phyloP scores from a whole-genome alignment of 2,329 filamentous ascomycete genomes.

The Metarhizium anisopliae region DNA sequence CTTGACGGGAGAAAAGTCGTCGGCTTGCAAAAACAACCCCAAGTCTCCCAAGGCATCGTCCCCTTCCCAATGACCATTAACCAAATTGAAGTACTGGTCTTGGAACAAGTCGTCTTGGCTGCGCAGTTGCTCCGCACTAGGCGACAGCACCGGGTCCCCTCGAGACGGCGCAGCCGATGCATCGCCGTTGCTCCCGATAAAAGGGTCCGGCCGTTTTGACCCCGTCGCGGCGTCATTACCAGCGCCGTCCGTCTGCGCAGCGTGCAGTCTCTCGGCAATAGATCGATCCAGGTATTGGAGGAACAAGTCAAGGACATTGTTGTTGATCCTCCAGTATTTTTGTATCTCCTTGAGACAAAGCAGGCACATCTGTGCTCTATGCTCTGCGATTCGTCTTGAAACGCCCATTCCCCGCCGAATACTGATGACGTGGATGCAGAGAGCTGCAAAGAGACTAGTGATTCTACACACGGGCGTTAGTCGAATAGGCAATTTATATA shows the following conservation, averaged over 20 bases:
- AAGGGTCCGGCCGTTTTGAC: conserved; percentile 2
- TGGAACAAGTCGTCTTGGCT: conserved; percentile 19
- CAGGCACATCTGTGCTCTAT: conserved; percentile 28
- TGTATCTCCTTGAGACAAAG: conserved; percentile 28
- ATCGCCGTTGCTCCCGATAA: background rate
- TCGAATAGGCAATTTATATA: background rate
- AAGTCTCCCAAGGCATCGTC: conserved; percentile 26
- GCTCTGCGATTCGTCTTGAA: conserved; percentile 24
- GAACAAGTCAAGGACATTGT: conserved; percentile 28
- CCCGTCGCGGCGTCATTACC: conserved; percentile 1
- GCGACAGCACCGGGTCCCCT: conserved; percentile 1
- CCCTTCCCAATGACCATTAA: conserved; percentile 26
- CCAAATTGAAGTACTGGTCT: conserved; percentile 26
- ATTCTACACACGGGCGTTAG: conserved; percentile 17
- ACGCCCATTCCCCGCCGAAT: conserved; percentile 24
- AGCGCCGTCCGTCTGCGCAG: conserved; percentile 8
- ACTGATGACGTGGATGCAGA: conserved; percentile 28
- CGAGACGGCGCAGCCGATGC: background rate
- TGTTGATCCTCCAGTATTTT: conserved; percentile 32
- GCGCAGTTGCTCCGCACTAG: conserved; percentile 8
- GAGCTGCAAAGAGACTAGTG: conserved; percentile 27
- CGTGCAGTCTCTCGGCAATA: conserved; percentile 25
- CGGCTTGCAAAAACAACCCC: conserved; percentile 22
- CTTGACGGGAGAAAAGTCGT: conserved; percentile 20
- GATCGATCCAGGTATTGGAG: conserved; percentile 28